Percentiles rank a stretch among this genome's conserved stretches.
Conservation (phyloP, 805 yeast species). For the Lipomyces mesembrius region DNA sequence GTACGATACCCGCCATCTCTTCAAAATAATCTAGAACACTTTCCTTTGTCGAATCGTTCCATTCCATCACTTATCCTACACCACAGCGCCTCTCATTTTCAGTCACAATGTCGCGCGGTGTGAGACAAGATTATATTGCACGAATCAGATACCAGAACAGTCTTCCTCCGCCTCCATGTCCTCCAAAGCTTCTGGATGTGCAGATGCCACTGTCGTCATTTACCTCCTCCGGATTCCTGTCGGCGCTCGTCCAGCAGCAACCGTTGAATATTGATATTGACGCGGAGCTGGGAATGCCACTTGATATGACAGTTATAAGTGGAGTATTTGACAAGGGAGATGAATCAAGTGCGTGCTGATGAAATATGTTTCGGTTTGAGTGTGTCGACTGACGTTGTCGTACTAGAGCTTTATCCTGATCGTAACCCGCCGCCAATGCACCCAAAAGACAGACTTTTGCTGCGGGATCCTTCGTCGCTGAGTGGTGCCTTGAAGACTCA, state of each 20-base stretch:
- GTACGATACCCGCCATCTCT: too few relatives aligned
- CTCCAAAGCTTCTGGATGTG: slow-evolving; percentile 79
- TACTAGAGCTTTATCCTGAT: slow-evolving; percentile 29
- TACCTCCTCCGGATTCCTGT: slow-evolving; percentile 60
- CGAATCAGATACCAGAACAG: slow-evolving; percentile 81
- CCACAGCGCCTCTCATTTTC: not conserved
- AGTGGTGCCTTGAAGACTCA: slow-evolving; percentile 39
- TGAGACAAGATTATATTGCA: slow-evolving; percentile 56
- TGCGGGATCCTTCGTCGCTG: slow-evolving; percentile 75
- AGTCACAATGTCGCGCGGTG: slow-evolving; percentile 32
- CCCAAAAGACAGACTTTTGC: slow-evolving; percentile 57
- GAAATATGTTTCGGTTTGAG: not conserved
- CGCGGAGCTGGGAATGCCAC: slow-evolving; percentile 67
- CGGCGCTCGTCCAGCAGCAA: slow-evolving; percentile 77
- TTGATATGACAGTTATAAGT: slow-evolving; percentile 70
- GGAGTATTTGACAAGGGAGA: slow-evolving; percentile 69
- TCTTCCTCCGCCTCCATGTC: slow-evolving; percentile 90
- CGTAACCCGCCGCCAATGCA: slow-evolving; percentile 27
- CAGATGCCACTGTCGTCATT: slow-evolving; percentile 52
- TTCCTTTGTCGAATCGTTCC: too few relatives aligned
- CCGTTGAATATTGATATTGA: slow-evolving; percentile 61
- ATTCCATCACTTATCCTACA: not conserved
- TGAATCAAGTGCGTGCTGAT: slow-evolving; percentile 43
- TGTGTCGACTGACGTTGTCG: not conserved
- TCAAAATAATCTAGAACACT: too few relatives aligned